Base-by-base conservation (phyloP, 805 yeast genomes). In the Candida fluviatilis region DNA sequence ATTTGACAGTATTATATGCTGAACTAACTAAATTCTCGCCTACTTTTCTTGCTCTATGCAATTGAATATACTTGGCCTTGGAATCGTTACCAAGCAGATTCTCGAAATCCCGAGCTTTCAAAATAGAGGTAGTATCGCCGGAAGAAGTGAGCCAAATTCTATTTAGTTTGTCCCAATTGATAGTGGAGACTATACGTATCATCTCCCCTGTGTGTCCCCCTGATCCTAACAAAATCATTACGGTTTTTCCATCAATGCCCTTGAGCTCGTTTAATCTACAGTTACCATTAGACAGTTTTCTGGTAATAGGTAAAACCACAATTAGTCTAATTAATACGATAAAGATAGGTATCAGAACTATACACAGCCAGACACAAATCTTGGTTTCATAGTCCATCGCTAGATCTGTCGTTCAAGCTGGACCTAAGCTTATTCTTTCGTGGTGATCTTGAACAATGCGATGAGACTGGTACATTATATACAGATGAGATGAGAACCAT, bases 161-260 rank as follows among this genome's bases (percentile, higher is more conserved):
- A 4, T 53, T 37, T 18, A 64, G 47, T 11, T 33, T 34, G 2
- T 37, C 21, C n/a, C 60, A 39, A 16, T 65, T 52, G 33, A 74
- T 61, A 27, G 67, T 66, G 4, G 54, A 43, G 7, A 87, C 55
- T 13, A 91, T 66, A 18, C 90, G 66, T n/a, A 90, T 57, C 95
- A 91, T 87, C 58, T 91, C 97, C 1, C 96, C 97, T 0, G 97
- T 89, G 52, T 89, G 98, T 2, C 97, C 98, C 1, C 99, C 99
- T 0, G 96, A 88, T 0, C 98, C 98, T 8, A 91, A 62, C n/a
- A 88, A 69, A 0, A 84, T 65, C 74, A 84, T 71, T 17, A 77
- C 41, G 31, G 58, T 60, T 3, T 26, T 26, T 8, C 15, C 15
- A 13, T 13, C n/a, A 13, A 6, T 13, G 5, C 29, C 13, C n/a